Evolutionary conservation across 768 basidiomycete species (phyloP).

Genomic region (Pilatotrama ljubarskyi): DNA sequence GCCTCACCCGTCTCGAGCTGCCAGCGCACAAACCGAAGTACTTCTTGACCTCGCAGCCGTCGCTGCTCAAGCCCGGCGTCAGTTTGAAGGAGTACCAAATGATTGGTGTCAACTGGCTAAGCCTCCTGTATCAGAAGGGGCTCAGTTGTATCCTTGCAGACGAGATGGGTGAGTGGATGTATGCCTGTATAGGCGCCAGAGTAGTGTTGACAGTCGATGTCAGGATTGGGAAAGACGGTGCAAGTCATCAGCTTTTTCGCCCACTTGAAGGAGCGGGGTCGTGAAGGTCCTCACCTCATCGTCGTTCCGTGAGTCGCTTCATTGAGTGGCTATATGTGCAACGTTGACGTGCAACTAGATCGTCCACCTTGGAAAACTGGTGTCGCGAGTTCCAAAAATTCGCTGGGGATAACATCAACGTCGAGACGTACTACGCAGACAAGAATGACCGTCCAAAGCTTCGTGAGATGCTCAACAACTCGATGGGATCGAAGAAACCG

Average conservation of each 20-base stretch:
- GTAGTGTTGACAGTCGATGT: neutral
- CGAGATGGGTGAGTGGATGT: conserved; percentile 84
- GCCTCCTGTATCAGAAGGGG: conserved; percentile 75
- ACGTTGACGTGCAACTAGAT: conserved; percentile 45
- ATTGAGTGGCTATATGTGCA: neutral
- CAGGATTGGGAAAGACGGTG: conserved; percentile 97
- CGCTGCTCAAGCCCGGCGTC: conserved; percentile 61
- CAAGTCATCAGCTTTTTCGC: conserved; percentile 98
- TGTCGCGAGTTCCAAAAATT: conserved; percentile 94
- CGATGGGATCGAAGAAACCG: conserved; percentile 47
- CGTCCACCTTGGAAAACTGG: conserved; percentile 98
- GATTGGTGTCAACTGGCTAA: conserved; percentile 96
- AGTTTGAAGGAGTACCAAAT: conserved; percentile 95
- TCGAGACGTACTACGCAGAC: conserved; percentile 92
- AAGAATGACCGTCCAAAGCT: conserved; percentile 82
- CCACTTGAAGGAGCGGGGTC: conserved; percentile 76
- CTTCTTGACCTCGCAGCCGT: conserved; percentile 78
- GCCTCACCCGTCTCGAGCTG: conserved; percentile 48
- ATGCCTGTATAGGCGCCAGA: neutral
- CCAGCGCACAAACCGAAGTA: conserved; percentile 49
- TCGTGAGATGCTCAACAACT: conserved; percentile 69
- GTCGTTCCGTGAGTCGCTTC: conserved; percentile 81
- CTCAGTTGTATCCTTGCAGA: conserved; percentile 96
- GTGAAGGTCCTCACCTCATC: conserved; percentile 85
- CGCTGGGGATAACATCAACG: conserved; percentile 70